These are phyloP conservation scores for Suhomyces sp. DNA, from an alignment of 805 yeast species.

Conservation along the genomic window DNA sequence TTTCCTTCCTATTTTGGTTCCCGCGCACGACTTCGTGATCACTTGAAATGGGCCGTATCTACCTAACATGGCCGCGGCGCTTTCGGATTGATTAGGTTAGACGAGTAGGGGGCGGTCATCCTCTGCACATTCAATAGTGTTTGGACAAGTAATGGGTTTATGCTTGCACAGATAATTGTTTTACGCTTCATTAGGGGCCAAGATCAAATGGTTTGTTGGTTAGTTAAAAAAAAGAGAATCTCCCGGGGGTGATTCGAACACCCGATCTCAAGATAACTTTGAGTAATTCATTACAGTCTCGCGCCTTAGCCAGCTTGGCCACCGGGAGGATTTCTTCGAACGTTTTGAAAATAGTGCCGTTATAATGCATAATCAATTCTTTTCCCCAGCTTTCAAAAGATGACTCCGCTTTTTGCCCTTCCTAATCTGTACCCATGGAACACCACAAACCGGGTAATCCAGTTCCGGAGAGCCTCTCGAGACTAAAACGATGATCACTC, in stretches of 20 bases:
- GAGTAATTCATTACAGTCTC: constrained; percentile 41
- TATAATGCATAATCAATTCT: too few species aligned
- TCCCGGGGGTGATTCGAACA: constrained; percentile 51
- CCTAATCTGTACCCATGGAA: neutral
- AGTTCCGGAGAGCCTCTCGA: too few species aligned
- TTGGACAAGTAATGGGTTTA: neutral
- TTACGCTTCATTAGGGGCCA: neutral
- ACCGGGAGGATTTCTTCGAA: constrained; percentile 31
- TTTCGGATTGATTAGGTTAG: neutral
- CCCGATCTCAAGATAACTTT: constrained; percentile 47
- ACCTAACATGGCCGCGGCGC: neutral
- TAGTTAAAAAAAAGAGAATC: constrained; percentile 19
- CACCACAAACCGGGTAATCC: neutral
- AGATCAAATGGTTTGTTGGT: neutral
- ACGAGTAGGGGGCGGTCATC: neutral
- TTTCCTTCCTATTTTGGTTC: neutral
- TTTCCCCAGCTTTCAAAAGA: neutral
- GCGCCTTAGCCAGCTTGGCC: constrained; percentile 52
- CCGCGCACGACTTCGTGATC: neutral
- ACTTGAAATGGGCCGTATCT: neutral
- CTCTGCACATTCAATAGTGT: neutral
- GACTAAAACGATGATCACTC: too few species aligned
- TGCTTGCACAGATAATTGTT: neutral
- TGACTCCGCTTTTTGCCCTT: neutral
- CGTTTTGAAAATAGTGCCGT: neutral